Percentiles rank a stretch among this genome's conserved stretches.
Conservation (phyloP, 225 moss, liverwort and hornwort genomes). For the Ulota crispa region DNA sequence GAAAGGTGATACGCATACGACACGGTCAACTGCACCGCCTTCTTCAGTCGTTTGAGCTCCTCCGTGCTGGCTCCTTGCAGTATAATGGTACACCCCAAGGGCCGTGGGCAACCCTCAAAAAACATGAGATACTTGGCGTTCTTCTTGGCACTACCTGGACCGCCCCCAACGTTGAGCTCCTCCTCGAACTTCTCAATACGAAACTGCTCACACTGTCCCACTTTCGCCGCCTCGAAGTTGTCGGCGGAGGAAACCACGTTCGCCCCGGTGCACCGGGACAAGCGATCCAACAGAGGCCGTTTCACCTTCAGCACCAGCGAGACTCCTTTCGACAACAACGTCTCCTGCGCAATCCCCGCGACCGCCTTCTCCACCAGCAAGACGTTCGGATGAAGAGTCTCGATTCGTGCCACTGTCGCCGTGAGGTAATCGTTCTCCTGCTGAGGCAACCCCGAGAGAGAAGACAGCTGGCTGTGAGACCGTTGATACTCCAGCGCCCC, state of each 20-base stretch:
- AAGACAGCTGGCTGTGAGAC: constrained; percentile 78
- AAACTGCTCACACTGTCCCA: constrained; percentile 76
- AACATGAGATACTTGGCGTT: constrained; percentile 73
- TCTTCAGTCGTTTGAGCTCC: constrained; percentile 82
- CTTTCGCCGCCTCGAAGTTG: constrained; percentile 61
- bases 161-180: constrained; percentile 68
- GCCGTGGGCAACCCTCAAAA: constrained; percentile 86
- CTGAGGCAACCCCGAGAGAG: constrained; percentile 74
- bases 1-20: constrained; percentile 84
- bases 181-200: constrained; percentile 85
- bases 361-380: constrained; percentile 95
- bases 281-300: constrained; percentile 70
- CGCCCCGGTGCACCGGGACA: constrained; percentile 80
- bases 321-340: constrained; percentile 64
- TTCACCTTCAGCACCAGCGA: constrained; percentile 84
- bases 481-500: constrained; percentile 89
- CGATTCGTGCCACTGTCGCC: constrained; percentile 76
- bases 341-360: constrained; percentile 79
- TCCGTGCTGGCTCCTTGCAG: constrained; percentile 78
- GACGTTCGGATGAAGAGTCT: constrained; percentile 79
- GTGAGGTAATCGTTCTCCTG: constrained; percentile 89
- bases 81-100: constrained; percentile 90
- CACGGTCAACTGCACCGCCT: constrained; percentile 69
- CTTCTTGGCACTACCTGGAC: constrained; percentile 56
- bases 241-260: constrained; percentile 72